Evolutionary conservation across 1,139 yeast species (phyloP).

Genomic region (Diutina rugosa): DNA sequence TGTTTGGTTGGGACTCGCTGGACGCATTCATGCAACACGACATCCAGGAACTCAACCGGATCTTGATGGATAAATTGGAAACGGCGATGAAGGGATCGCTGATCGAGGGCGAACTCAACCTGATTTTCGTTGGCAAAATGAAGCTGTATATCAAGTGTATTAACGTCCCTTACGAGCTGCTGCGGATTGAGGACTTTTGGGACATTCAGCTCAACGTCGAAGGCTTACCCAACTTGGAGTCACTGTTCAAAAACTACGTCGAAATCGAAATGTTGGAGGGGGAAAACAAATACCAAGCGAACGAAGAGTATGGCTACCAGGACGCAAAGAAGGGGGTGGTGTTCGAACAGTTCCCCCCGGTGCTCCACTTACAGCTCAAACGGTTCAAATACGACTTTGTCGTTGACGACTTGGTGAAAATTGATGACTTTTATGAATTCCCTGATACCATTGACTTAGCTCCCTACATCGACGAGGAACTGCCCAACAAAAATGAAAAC

Average conservation of each 20-base stretch:
- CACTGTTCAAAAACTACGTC: slow-evolving; percentile 75
- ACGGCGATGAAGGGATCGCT: slow-evolving; percentile 82
- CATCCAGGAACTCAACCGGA: slow-evolving; percentile 91
- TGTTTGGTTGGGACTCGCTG: slow-evolving; percentile 95
- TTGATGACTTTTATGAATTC: slow-evolving; percentile 85
- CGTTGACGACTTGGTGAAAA: slow-evolving; percentile 79
- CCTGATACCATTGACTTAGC: slow-evolving; percentile 73
- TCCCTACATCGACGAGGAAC: slow-evolving; percentile 61
- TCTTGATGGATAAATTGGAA: slow-evolving; percentile 89
- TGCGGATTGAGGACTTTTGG: slow-evolving; percentile 93
- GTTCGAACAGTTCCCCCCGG: slow-evolving; percentile 84
- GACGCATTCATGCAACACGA: slow-evolving; percentile 98
- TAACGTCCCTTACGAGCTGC: slow-evolving; percentile 88
- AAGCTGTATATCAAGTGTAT: slow-evolving; percentile 88
- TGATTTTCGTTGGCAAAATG: slow-evolving; percentile 93
- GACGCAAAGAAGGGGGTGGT: slow-evolving; percentile 96
- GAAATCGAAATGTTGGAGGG: slow-evolving; percentile 87
- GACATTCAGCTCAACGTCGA: slow-evolving; percentile 92
- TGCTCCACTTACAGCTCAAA: slow-evolving; percentile 81
- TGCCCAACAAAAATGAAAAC: slow-evolving; percentile 34
- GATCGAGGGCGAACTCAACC: slow-evolving; percentile 69
- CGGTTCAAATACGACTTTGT: slow-evolving; percentile 91
- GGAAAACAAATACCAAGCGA: slow-evolving; percentile 92
- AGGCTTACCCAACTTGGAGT: slow-evolving; percentile 57
- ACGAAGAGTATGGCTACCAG: slow-evolving; percentile 73